These are phyloP conservation scores for Lachnellula hyalina DNA, from an alignment of 2,329 filamentous ascomycete genomes.

Conservation along the genomic window DNA sequence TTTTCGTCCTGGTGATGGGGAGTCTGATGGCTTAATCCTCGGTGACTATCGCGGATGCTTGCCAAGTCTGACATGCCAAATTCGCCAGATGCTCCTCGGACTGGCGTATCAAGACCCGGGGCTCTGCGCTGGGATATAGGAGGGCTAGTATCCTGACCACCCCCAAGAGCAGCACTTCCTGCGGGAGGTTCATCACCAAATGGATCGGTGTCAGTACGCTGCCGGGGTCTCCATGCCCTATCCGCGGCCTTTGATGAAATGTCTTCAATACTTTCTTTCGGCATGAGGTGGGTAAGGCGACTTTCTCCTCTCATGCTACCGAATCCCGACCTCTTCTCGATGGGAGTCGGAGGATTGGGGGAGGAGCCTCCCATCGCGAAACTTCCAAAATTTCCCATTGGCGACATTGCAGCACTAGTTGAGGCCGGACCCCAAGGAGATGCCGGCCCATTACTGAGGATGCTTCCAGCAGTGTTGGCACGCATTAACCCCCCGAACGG, in stretches of 20 bases:
- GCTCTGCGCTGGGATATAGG: conserved; percentile 39
- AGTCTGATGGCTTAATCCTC: conserved; percentile 36
- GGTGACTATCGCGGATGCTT: conserved; percentile 50
- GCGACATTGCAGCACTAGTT: conserved; percentile 58
- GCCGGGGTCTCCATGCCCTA: conserved; percentile 55
- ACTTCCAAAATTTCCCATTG: conserved; percentile 83
- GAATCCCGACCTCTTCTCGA: conserved; percentile 67
- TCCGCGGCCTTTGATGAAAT: conserved; percentile 46
- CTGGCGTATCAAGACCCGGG: conserved; percentile 40
- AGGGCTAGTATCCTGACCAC: conserved; percentile 64
- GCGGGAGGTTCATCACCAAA: conserved; percentile 62
- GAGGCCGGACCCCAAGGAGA: conserved; percentile 42
- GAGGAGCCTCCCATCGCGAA: conserved; percentile 63
- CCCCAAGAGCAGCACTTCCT: conserved; percentile 69
- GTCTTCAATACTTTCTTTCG: conserved; percentile 69
- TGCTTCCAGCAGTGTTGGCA: conserved; percentile 47
- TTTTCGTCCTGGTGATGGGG: conserved; percentile 42
- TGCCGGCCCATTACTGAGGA: conserved; percentile 38
- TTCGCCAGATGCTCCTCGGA: conserved; percentile 42
- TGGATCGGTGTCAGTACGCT: conserved; percentile 68
- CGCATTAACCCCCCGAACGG: conserved; percentile 46
- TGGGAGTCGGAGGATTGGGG: conserved; percentile 47
- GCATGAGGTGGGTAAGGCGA: conserved; percentile 78
- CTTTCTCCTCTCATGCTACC: conserved; percentile 69
- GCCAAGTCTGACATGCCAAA: conserved; percentile 59